These are phyloP conservation scores for Hordeum marinum DNA, from an alignment of 176 grass and related monocot species.

Conservation along the genomic window DNA sequence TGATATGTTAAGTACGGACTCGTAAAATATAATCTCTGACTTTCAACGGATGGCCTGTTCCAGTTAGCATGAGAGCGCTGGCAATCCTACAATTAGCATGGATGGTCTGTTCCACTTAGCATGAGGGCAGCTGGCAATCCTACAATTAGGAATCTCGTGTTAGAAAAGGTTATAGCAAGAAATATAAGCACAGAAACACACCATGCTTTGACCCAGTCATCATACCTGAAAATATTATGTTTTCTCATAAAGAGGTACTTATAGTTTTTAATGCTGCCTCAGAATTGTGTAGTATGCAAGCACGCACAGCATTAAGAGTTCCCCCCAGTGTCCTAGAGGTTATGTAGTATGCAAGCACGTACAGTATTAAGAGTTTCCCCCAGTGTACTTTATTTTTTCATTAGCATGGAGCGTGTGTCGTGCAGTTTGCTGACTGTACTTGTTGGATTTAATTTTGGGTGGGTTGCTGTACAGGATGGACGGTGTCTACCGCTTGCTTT, in stretches of 20 bases:
- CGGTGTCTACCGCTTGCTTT: conserved; percentile 59
- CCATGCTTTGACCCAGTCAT: background rate
- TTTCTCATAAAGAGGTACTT: background rate
- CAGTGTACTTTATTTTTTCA: too few relatives aligned
- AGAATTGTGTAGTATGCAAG: background rate
- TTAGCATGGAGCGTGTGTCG: background rate
- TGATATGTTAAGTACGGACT: background rate
- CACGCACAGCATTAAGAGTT: background rate
- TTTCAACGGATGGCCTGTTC: background rate
- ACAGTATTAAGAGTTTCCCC: background rate
- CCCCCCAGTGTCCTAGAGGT: background rate
- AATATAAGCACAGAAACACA: background rate
- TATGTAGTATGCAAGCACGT: background rate
- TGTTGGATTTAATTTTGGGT: background rate
- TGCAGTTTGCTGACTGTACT: background rate
- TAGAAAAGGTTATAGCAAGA: background rate
- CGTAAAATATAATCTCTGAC: background rate
- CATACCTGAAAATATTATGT: background rate
- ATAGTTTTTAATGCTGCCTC: background rate
- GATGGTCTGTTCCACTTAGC: background rate
- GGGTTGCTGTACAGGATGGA: conserved; percentile 64
- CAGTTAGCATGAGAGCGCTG: background rate
- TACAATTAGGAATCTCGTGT: background rate
- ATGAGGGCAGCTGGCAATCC: background rate
- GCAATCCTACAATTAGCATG: background rate